Base-by-base conservation (phyloP, 106 monocot species). In the Acorus calamus region DNA sequence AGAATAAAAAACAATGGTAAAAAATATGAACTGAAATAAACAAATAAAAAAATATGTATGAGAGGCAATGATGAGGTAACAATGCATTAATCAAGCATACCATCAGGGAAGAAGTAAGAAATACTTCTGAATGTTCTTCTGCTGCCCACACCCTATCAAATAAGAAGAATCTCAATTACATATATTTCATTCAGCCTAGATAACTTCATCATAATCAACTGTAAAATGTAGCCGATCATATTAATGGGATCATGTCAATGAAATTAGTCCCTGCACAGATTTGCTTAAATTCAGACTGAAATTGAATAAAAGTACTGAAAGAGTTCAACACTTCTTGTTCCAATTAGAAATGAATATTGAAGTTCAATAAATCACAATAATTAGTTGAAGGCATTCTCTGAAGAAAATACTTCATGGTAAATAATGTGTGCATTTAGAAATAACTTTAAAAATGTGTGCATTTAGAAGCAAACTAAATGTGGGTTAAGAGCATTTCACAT, bases 71-170 rank as follows among this genome's bases (percentile, higher is more conserved):
- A 28, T n/a, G n/a, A n/a, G n/a, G n/a, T n/a, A n/a, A n/a, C n/a
- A n/a, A n/a, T 28, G 28, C 28, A 28, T 28, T 28, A 0, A 28
- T 28, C 28, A 8, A 67, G 53, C 66, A 71, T 78, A 83, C 83
- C 62, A 53, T 10, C 48, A 63, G 77, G 67, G 8, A 69, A 77
- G 60, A 75, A 53, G 75, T 80, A 88, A 64, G 80, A 80, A 54
- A 88, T 73, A 43, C 75, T 55, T 62, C 73, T 88, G 57, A 50
- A 73, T 44, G 84, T 70, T 63, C 12, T 78, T 12, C 66, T 71
- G 10, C 49, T 68, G 46, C 59, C 59, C 63, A 66, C 69, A 4
- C 73, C 79, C 78, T 81, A 61, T 7, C 46, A 42, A 67, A 3
- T 11, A 58, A 47, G 59, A 63, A 60, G 11, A 1, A 60, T 12